Evolutionary conservation across 495 filamentous ascomycete species (phyloP).

Genomic region (Aspergillus sclerotioniger): DNA sequence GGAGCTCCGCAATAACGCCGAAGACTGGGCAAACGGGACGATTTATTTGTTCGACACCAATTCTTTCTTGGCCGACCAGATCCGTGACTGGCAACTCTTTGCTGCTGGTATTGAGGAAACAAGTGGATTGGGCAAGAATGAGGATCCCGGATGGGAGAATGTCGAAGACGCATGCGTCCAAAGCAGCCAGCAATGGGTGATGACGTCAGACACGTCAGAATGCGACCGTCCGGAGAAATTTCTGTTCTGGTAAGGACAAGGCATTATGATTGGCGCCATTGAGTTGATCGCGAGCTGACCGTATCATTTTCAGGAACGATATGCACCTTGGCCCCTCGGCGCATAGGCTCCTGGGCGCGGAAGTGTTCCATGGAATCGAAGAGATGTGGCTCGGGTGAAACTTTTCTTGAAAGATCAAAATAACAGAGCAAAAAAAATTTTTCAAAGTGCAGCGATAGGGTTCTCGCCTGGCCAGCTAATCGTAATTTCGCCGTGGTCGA

Average conservation of each 20-base stretch:
- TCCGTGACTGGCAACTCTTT: conserved; percentile 46
- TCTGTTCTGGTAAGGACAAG: conserved; percentile 49
- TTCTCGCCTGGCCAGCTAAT: neutral
- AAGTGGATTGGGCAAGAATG: conserved; percentile 41
- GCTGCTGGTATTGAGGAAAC: conserved; percentile 41
- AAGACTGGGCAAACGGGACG: conserved; percentile 40
- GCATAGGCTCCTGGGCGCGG: conserved; percentile 48
- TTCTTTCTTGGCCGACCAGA: conserved; percentile 48
- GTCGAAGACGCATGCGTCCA: conserved; percentile 37
- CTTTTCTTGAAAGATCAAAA: conserved; percentile 1
- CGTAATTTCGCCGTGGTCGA: conserved; percentile 9
- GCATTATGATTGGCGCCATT: conserved; percentile 1
- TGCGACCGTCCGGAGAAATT: conserved; percentile 49
- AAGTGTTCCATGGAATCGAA: conserved; percentile 45
- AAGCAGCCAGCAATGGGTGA: conserved; percentile 30
- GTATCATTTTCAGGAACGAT: conserved; percentile 42
- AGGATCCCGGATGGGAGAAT: conserved; percentile 41
- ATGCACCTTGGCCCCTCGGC: conserved; percentile 50
- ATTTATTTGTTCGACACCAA: conserved; percentile 53
- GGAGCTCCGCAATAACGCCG: conserved; percentile 37
- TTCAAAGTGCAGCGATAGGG: conserved; percentile 5
- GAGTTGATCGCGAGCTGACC: conserved; percentile 12
- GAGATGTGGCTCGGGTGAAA: conserved; percentile 31
- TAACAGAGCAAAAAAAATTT: neutral
- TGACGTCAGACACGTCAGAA: conserved; percentile 36